Conservation (phyloP, 257 asterid species). For the Eustoma russellianum region DNA sequence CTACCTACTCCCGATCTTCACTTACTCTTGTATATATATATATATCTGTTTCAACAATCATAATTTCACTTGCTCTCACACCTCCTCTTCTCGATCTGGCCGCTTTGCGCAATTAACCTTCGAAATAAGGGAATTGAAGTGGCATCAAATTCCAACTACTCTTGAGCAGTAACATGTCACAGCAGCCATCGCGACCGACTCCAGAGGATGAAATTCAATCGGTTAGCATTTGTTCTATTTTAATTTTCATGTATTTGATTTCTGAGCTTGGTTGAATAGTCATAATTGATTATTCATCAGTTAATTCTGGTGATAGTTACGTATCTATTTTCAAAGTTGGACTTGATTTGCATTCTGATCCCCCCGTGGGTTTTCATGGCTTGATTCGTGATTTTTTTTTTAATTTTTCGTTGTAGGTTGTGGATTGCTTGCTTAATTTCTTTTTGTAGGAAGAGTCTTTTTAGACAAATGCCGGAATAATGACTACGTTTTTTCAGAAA, state of each 20-base stretch:
- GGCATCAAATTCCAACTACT: background rate
- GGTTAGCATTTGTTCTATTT: slow-evolving; percentile 1
- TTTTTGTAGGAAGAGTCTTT: too few relatives aligned
- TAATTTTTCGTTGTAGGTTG: background rate
- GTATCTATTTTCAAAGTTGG: background rate
- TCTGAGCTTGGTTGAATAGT: too few relatives aligned
- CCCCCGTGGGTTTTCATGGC: too few relatives aligned
- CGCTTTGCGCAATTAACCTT: background rate
- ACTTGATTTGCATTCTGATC: too few relatives aligned
- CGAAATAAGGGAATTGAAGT: background rate
- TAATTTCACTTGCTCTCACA: background rate
- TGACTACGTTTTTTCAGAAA: background rate
- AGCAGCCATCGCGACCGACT: slow-evolving; percentile 11
- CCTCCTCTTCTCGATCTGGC: background rate
- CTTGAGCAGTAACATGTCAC: slow-evolving; percentile 10
- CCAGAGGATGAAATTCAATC: slow-evolving; percentile 14
- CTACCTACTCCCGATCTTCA: too few relatives aligned
- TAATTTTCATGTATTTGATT: background rate
- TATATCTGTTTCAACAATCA: too few relatives aligned
- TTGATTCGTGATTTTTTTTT: too few relatives aligned
- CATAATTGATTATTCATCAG: too few relatives aligned
- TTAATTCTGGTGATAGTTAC: too few relatives aligned
- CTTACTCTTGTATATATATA: too few relatives aligned
- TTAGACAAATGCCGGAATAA: too few relatives aligned
- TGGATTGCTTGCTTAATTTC: too few relatives aligned